Conservation (phyloP, 306 rosid genomes). For the Boehmeria nivea region DNA sequence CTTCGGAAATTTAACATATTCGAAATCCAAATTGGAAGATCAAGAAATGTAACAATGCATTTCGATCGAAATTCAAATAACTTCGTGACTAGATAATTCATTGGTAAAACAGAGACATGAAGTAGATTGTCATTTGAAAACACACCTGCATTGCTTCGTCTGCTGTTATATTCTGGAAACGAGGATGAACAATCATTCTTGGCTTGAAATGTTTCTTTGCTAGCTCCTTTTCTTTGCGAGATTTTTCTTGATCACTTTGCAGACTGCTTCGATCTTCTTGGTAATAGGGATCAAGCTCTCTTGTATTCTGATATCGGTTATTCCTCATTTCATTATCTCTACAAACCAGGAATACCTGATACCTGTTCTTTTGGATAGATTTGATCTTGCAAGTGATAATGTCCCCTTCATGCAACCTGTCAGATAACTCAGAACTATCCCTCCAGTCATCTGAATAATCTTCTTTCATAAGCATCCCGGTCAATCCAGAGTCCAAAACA, state of each 20-base stretch:
- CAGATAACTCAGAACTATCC: slow-evolving; percentile 77
- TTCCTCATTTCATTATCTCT: slow-evolving; percentile 91
- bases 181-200: slow-evolving; percentile 98
- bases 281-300: slow-evolving; percentile 59
- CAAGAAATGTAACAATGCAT: not conserved
- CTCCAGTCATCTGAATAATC: slow-evolving; percentile 88
- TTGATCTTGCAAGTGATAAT: slow-evolving; percentile 92
- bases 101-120: no score
- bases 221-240: slow-evolving; percentile 84
- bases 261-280: slow-evolving; percentile 75
- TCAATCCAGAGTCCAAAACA: slow-evolving; percentile 90
- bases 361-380: slow-evolving; percentile 91
- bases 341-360: slow-evolving; percentile 84
- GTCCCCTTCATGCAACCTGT: slow-evolving; percentile 79
- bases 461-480: slow-evolving; percentile 94
- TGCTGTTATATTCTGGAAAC: slow-evolving; percentile 91
- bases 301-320: slow-evolving; percentile 50
- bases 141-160: slow-evolving; percentile 96
- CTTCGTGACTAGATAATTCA: not conserved
- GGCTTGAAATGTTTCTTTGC: slow-evolving; percentile 94
- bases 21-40: not conserved
- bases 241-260: slow-evolving; percentile 77
- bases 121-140: no score
- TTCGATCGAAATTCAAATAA: not conserved
- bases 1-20: no score